Conservation (phyloP, 192 early-diverging fungal genomes). For the Umbelopsis ramanniana region DNA sequence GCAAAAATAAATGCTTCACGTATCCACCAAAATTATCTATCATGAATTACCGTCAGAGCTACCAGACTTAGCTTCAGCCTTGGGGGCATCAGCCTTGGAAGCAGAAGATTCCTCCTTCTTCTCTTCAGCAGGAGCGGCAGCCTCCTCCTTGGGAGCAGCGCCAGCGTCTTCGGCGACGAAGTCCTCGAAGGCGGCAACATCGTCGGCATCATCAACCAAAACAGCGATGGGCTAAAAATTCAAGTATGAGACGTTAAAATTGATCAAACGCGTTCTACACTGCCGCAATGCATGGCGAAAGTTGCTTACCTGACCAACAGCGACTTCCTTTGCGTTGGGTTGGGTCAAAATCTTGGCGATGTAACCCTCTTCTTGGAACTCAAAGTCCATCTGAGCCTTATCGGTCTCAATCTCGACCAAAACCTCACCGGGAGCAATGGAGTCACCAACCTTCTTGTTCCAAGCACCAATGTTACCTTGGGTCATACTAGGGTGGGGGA, state of each 20-base stretch:
- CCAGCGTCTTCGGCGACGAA: constrained; percentile 66
- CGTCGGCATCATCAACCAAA: constrained; percentile 87
- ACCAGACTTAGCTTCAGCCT: constrained; percentile 36
- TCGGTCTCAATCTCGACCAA: constrained; percentile 98
- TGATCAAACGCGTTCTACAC: not conserved
- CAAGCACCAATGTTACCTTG: constrained; percentile 91
- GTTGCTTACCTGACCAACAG: constrained; percentile 68
- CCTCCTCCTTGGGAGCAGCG: constrained; percentile 41
- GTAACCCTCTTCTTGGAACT: constrained; percentile 97
- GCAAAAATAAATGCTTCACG: too few species aligned
- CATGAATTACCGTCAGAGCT: constrained; percentile 41
- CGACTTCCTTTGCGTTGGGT: constrained; percentile 86
- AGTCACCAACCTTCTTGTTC: constrained; percentile 95
- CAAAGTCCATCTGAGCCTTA: constrained; percentile 99
- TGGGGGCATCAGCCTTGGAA: constrained; percentile 22
- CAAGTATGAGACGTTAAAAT: constrained; percentile 1
- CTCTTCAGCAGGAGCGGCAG: constrained; percentile 22
- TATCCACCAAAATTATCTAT: too few species aligned
- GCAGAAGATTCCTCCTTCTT: constrained; percentile 20
- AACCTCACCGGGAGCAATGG: constrained; percentile 87
- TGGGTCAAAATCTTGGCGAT: constrained; percentile 92
- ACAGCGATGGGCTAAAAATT: constrained; percentile 80
- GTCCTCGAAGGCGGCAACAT: constrained; percentile 86
- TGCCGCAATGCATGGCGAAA: not conserved
- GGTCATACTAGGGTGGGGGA: constrained; percentile 68